Evolutionary conservation across 1,139 yeast genomes (phyloP).

Genomic region (Yamadazyma atlantica): DNA sequence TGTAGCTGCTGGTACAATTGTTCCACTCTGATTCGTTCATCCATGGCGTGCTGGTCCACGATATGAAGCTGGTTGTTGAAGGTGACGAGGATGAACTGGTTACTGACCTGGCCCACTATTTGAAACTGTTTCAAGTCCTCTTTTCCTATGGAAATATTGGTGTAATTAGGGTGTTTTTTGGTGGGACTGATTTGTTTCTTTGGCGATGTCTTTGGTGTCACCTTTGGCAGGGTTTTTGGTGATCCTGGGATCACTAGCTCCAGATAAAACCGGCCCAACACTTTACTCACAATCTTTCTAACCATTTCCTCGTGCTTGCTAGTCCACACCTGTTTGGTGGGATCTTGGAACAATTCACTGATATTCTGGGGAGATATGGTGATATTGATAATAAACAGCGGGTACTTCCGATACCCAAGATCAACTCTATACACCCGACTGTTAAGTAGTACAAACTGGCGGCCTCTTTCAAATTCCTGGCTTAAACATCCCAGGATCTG

Average conservation of each 20-base stretch:
- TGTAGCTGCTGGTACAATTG: slow-evolving; percentile 27
- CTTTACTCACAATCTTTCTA: slow-evolving; percentile 26
- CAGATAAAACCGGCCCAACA: slow-evolving; percentile 23
- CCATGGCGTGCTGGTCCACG: slow-evolving; percentile 80
- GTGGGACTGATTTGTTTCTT: not conserved
- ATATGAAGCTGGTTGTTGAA: slow-evolving; percentile 29
- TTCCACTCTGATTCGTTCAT: slow-evolving; percentile 67
- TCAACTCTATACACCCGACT: slow-evolving; percentile 26
- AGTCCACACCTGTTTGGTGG: slow-evolving; percentile 29
- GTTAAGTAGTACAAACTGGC: slow-evolving; percentile 52
- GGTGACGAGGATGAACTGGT: slow-evolving; percentile 53
- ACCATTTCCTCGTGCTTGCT: slow-evolving; percentile 27
- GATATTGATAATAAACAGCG: slow-evolving; percentile 39
- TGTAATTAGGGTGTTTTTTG: no score
- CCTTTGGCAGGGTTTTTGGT: not conserved
- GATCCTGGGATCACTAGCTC: slow-evolving; percentile 2
- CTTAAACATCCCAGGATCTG: slow-evolving; percentile 32
- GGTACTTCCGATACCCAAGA: slow-evolving; percentile 21
- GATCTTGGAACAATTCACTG: slow-evolving; percentile 44
- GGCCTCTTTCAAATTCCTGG: slow-evolving; percentile 22
- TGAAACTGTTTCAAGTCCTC: slow-evolving; percentile 14
- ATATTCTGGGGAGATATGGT: slow-evolving; percentile 22
- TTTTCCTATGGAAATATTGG: no score
- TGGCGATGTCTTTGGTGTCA: not conserved
- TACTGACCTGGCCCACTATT: slow-evolving; percentile 53